A percentile compares a stretch with the other conserved stretches of the same genome.
Evolutionary conservation across 1,139 yeast species (phyloP).

Genomic region (Sugiyamaella xylanicola): DNA sequence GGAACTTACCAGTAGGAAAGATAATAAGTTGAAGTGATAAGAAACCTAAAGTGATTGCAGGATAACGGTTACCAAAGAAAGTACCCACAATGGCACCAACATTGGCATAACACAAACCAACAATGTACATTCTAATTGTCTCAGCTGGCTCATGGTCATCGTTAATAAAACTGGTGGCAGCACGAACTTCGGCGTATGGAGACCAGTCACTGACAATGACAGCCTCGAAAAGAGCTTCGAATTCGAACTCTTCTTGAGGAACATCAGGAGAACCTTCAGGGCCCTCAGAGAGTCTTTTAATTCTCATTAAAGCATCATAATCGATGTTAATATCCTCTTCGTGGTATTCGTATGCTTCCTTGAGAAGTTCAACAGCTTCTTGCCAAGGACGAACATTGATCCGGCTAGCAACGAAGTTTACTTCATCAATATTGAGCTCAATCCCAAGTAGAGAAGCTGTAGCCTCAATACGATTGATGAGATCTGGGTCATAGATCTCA

Average conservation of each 20-base stretch:
- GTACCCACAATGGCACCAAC: slow-evolving; percentile 56
- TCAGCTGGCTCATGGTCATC: slow-evolving; percentile 49
- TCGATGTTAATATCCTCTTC: slow-evolving; percentile 52
- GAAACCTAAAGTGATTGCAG: slow-evolving; percentile 51
- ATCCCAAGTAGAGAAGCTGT: slow-evolving; percentile 18
- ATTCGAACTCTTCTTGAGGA: slow-evolving; percentile 38
- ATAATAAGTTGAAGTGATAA: slow-evolving; percentile 48
- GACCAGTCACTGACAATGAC: slow-evolving; percentile 49
- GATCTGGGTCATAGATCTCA: slow-evolving; percentile 10
- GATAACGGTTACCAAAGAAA: slow-evolving; percentile 56
- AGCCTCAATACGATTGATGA: slow-evolving; percentile 18
- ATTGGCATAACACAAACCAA: slow-evolving; percentile 37
- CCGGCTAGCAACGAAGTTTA: slow-evolving; percentile 15
- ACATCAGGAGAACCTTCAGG: slow-evolving; percentile 25
- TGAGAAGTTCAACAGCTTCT: slow-evolving; percentile 45
- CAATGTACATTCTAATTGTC: slow-evolving; percentile 52
- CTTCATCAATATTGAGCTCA: slow-evolving; percentile 15
- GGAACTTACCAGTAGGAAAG: slow-evolving; percentile 28
- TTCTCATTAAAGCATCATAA: slow-evolving; percentile 27
- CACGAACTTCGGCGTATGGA: slow-evolving; percentile 54
- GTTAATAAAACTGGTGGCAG: slow-evolving; percentile 50
- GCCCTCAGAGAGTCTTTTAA: slow-evolving; percentile 35
- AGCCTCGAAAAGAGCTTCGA: slow-evolving; percentile 45
- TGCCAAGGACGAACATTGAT: slow-evolving; percentile 14
- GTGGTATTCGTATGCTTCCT: slow-evolving; percentile 48